These are phyloP conservation scores for Paratinospora sagittata DNA, from an alignment of 164 flowering plant genomes.

Conservation along the genomic window DNA sequence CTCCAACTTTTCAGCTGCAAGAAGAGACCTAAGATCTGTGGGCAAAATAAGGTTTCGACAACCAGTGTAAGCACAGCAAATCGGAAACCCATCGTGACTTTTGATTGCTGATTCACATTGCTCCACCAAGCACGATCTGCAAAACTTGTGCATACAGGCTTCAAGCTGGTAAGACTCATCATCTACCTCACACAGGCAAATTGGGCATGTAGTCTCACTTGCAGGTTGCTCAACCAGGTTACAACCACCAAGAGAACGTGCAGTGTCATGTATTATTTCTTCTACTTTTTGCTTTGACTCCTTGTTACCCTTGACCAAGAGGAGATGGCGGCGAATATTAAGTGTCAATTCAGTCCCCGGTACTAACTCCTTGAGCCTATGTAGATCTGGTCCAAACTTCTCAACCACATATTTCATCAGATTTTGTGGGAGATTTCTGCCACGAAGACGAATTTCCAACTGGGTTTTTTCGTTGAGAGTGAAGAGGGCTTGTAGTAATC, in stretches of 20 bases:
- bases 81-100: slow-evolving; percentile 61
- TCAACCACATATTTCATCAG: slow-evolving; percentile 72
- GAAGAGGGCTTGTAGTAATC: slow-evolving; percentile 47
- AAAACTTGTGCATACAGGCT: slow-evolving; percentile 62
- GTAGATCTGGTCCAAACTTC: slow-evolving; percentile 75
- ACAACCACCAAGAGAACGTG: slow-evolving; percentile 20
- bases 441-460: slow-evolving; percentile 66
- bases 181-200: slow-evolving; percentile 85
- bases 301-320: slow-evolving; percentile 49
- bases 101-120: slow-evolving; percentile 78
- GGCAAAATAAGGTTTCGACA: slow-evolving; percentile 48
- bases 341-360: slow-evolving; percentile 59
- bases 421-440: slow-evolving; percentile 46
- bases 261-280: slow-evolving; percentile 45
- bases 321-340: slow-evolving; percentile 51
- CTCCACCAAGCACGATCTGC: slow-evolving; percentile 66
- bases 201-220: slow-evolving; percentile 50
- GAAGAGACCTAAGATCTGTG: slow-evolving; percentile 50
- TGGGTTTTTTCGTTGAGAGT: slow-evolving; percentile 53
- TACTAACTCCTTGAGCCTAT: slow-evolving; percentile 60
- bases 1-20: slow-evolving; percentile 59
- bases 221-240: slow-evolving; percentile 13
- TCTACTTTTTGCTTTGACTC: slow-evolving; percentile 61
- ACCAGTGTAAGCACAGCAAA: slow-evolving; percentile 50
- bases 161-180: slow-evolving; percentile 56